A percentile compares a stretch with the other conserved stretches of the same genome.
These are phyloP conservation scores for Salpingoeca rosetta DNA, from an alignment of 78 protist species.

Conservation along the genomic window DNA sequence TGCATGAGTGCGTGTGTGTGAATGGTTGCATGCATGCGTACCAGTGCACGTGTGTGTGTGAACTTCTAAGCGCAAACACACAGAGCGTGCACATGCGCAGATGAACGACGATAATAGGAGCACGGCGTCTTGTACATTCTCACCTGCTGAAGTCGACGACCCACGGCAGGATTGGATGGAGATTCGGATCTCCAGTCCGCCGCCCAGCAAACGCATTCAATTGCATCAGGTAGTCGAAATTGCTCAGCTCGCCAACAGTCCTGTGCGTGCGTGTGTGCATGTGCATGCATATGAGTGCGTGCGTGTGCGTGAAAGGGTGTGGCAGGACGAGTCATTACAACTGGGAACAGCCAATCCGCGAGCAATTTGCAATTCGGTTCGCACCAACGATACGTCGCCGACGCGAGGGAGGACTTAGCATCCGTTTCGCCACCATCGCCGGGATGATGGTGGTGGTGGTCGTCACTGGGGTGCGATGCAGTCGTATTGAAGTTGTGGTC, in stretches of 20 bases:
- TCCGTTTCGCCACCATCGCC: too few relatives aligned
- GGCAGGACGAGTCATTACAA: too few relatives aligned
- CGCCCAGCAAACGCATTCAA: constrained; percentile 56
- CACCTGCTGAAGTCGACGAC: constrained; percentile 36
- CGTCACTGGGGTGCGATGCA: too few relatives aligned
- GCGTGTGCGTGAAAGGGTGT: not conserved
- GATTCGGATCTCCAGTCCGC: constrained; percentile 48
- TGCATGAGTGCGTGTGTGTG: not conserved
- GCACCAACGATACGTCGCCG: too few relatives aligned
- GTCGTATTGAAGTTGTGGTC: too few relatives aligned
- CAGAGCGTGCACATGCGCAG: not conserved
- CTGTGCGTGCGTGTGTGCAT: constrained; percentile 7
- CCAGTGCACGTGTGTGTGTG: too few relatives aligned
- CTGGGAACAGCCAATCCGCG: too few relatives aligned
- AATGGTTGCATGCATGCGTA: too few relatives aligned
- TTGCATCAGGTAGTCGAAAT: constrained; percentile 53
- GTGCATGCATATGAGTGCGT: not conserved
- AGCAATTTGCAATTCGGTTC: too few relatives aligned
- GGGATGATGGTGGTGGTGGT: too few relatives aligned
- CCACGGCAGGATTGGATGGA: constrained; percentile 76
- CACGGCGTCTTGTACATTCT: not conserved
- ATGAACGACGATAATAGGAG: not conserved
- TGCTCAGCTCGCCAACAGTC: constrained; percentile 38
- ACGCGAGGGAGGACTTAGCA: too few relatives aligned
- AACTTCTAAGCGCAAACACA: not conserved